A percentile compares a stretch with the other conserved stretches of the same genome.
Evolutionary conservation across 2,329 filamentous ascomycete genomes (phyloP).

Genomic region (Xylariomycetidae sp.): DNA sequence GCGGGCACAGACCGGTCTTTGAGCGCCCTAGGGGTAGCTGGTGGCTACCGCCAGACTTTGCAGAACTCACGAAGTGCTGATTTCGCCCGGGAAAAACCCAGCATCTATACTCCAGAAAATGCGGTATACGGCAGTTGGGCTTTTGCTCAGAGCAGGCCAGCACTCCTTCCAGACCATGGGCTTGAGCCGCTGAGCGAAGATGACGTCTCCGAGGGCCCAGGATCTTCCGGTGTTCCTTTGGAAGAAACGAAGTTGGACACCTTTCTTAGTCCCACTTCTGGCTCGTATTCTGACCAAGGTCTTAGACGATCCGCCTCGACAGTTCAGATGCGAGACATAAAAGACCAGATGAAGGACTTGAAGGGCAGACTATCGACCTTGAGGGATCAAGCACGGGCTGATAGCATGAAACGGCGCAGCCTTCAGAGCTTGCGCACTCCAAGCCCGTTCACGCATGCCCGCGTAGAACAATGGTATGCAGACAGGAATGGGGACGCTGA

Average conservation of each 20-base stretch:
- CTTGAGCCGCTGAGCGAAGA: slow-evolving; percentile 52
- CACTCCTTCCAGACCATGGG: slow-evolving; percentile 35
- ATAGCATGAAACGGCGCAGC: slow-evolving; percentile 71
- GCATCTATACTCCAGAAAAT: slow-evolving; percentile 15
- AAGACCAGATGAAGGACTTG: slow-evolving; percentile 78
- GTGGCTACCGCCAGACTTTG: slow-evolving; percentile 49
- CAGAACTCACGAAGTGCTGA: slow-evolving; percentile 39
- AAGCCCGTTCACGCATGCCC: slow-evolving; percentile 72
- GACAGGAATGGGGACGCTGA: slow-evolving; percentile 23
- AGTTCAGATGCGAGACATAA: slow-evolving; percentile 66
- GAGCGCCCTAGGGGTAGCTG: slow-evolving; percentile 56
- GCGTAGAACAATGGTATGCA: slow-evolving; percentile 47
- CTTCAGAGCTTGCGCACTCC: slow-evolving; percentile 68
- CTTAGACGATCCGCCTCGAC: slow-evolving; percentile 63
- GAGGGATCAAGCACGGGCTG: slow-evolving; percentile 71
- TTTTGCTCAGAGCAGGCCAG: slow-evolving; percentile 28
- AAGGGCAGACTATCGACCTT: slow-evolving; percentile 79
- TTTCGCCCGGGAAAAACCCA: slow-evolving; percentile 28
- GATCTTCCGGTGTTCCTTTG: slow-evolving; percentile 16
- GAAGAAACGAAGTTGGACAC: slow-evolving; percentile 29
- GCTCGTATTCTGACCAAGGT: slow-evolving; percentile 37
- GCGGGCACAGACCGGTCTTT: slow-evolving; percentile 51
- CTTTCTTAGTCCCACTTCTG: slow-evolving; percentile 40
- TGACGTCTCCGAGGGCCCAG: slow-evolving; percentile 28
- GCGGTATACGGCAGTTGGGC: slow-evolving; percentile 15